phyloP scores from a whole-genome alignment of 2,329 filamentous ascomycete genomes.

The Conoideocrella luteorostrata region DNA sequence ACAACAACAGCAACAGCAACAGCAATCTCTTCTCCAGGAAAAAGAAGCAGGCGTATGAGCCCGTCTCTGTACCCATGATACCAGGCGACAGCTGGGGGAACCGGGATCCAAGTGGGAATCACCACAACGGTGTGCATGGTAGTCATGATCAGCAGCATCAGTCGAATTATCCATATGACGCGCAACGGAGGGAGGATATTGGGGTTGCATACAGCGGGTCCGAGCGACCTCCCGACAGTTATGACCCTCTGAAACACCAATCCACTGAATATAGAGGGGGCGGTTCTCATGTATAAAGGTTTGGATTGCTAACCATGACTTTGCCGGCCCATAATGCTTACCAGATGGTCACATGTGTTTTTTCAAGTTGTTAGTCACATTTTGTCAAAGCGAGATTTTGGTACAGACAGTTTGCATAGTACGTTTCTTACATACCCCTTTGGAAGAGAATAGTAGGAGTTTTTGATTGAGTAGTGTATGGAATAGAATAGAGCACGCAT shows the following conservation, averaged over 20 bases:
- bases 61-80: slow-evolving; percentile 7
- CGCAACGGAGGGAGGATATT: not conserved
- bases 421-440: too few relatives aligned
- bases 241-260: slow-evolving; percentile 6
- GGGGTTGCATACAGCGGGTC: not conserved
- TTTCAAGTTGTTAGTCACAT: too few relatives aligned
- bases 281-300: slow-evolving; percentile 3
- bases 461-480: too few relatives aligned
- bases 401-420: too few relatives aligned
- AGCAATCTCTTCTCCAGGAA: slow-evolving; percentile 10
- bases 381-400: too few relatives aligned
- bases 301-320: too few relatives aligned
- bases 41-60: slow-evolving; percentile 9
- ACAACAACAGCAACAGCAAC: too few relatives aligned
- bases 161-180: not conserved
- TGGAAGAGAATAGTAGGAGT: too few relatives aligned
- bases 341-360: too few relatives aligned
- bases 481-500: not conserved
- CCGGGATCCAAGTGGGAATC: not conserved
- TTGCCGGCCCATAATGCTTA: too few relatives aligned
- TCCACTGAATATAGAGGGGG: slow-evolving; percentile 4
- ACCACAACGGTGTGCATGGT: not conserved
- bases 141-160: not conserved
- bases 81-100: slow-evolving; percentile 2
- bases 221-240: slow-evolving; percentile 1